A percentile compares a stretch with the other conserved stretches of the same genome.
Conservation (phyloP, 495 filamentous ascomycete genomes). For the Penicillium silybi region DNA sequence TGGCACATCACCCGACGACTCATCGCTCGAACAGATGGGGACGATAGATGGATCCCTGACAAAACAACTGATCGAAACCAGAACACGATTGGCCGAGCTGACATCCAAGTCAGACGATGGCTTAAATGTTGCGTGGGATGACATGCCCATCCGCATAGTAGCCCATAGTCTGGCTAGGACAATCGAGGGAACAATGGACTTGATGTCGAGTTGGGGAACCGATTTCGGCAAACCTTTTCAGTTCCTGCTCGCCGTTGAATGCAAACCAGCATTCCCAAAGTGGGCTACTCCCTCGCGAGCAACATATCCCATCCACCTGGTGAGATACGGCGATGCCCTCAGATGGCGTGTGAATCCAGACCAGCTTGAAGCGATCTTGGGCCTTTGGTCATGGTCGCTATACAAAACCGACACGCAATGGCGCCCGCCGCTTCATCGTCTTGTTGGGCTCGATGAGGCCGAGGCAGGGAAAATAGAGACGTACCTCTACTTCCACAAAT, state of each 20-base stretch:
- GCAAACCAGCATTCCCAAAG: slow-evolving; percentile 4
- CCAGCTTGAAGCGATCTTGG: slow-evolving; percentile 33
- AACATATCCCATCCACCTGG: slow-evolving; percentile 16
- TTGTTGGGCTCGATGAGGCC: slow-evolving; percentile 23
- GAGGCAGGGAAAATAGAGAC: slow-evolving; percentile 22
- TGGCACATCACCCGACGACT: slow-evolving; percentile 5
- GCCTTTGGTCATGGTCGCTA: slow-evolving; percentile 34
- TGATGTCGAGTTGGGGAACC: slow-evolving; percentile 27
- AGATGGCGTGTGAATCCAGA: slow-evolving; percentile 25
- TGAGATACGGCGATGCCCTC: slow-evolving; percentile 23
- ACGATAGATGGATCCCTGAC: not conserved
- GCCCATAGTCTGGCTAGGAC: slow-evolving; percentile 25
- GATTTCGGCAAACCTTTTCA: slow-evolving; percentile 10
- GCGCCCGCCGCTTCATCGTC: slow-evolving; percentile 17
- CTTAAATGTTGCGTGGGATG: slow-evolving; percentile 25
- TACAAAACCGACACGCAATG: slow-evolving; percentile 18
- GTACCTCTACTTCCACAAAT: slow-evolving; percentile 36
- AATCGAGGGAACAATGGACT: slow-evolving; percentile 33
- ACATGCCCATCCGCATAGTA: slow-evolving; percentile 27
- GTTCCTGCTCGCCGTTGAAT: slow-evolving; percentile 24
- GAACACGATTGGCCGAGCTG: slow-evolving; percentile 25
- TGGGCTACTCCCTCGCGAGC: not conserved
- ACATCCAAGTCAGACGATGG: slow-evolving; percentile 14
- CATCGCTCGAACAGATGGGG: not conserved
- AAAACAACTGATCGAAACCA: slow-evolving; percentile 21